phyloP scores from a whole-genome alignment of 1,284 basidiomycete genomes.

The Polyporus tsugae region DNA sequence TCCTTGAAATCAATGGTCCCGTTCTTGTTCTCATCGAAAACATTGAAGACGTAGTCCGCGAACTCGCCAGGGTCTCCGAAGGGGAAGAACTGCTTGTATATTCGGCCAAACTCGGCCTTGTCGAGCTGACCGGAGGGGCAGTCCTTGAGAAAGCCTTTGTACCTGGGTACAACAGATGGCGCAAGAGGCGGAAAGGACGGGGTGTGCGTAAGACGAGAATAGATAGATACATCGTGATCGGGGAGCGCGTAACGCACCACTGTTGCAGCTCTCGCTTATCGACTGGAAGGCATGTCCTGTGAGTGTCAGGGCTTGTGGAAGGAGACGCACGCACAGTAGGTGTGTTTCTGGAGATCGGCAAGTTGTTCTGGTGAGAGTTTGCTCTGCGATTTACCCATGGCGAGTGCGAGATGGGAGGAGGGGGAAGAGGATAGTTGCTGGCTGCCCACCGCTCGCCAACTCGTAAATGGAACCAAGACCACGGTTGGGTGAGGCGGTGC shows the following conservation, averaged over 20 bases:
- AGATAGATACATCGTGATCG: constrained; percentile 22
- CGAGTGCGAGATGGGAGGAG: constrained; percentile 21
- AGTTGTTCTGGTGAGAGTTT: constrained; percentile 97
- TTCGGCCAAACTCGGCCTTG: constrained; percentile 95
- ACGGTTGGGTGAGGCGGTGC: constrained; percentile 24
- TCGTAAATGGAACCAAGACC: background rate
- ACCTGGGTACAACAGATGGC: constrained; percentile 61
- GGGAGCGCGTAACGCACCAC: constrained; percentile 65
- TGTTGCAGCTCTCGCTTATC: constrained; percentile 99
- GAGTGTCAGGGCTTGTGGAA: constrained; percentile 27
- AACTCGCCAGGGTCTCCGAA: constrained; percentile 98
- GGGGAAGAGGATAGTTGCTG: constrained; percentile 22
- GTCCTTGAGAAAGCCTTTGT: constrained; percentile 99
- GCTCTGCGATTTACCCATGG: constrained; percentile 96
- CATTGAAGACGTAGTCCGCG: constrained; percentile 99
- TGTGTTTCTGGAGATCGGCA: constrained; percentile 96
- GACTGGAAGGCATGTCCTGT: constrained; percentile 62
- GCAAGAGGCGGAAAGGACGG: constrained; percentile 22
- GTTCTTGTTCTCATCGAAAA: constrained; percentile 96
- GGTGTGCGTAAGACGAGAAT: constrained; percentile 18
- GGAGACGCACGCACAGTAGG: constrained; percentile 82
- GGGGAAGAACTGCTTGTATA: constrained; percentile 99
- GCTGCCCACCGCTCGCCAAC: background rate
- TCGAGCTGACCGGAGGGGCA: constrained; percentile 97
- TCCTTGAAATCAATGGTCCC: constrained; percentile 98